These are phyloP conservation scores for Fusarium chuoi DNA, from an alignment of 2,329 filamentous ascomycete species.

Conservation along the genomic window DNA sequence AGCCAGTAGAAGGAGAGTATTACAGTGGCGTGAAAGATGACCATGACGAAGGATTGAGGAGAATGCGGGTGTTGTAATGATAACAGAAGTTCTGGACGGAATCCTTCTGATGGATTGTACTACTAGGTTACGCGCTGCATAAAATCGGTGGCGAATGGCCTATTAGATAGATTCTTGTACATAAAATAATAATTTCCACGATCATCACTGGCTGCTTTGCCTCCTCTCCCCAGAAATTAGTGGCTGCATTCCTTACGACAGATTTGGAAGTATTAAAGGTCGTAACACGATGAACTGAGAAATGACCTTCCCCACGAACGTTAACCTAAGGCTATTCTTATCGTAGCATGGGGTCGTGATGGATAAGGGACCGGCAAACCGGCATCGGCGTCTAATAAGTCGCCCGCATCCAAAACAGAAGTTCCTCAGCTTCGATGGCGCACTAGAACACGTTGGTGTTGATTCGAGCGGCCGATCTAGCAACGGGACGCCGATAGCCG, in stretches of 20 bases:
- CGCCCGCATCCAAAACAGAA: background rate
- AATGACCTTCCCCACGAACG: background rate
- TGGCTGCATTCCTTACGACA: background rate
- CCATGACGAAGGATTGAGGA: background rate
- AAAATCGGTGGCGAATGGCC: background rate
- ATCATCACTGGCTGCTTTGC: background rate
- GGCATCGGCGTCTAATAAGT: background rate
- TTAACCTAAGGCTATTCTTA: background rate
- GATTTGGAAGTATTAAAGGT: background rate
- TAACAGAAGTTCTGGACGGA: background rate
- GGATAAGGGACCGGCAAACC: background rate
- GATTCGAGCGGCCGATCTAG: background rate
- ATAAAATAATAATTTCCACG: background rate
- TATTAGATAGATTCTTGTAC: background rate
- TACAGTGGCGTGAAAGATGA: slow-evolving; percentile 16
- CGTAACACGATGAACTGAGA: background rate
- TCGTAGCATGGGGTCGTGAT: background rate
- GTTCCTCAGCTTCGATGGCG: background rate
- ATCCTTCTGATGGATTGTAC: background rate
- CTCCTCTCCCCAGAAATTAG: background rate
- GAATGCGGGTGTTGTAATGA: background rate
- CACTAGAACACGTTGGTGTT: background rate
- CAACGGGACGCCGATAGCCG: background rate
- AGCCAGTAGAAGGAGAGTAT: slow-evolving; percentile 25
- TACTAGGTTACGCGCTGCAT: background rate